Conservation (phyloP, 1,284 basidiomycete genomes). For the Schizophyllum amplum region DNA sequence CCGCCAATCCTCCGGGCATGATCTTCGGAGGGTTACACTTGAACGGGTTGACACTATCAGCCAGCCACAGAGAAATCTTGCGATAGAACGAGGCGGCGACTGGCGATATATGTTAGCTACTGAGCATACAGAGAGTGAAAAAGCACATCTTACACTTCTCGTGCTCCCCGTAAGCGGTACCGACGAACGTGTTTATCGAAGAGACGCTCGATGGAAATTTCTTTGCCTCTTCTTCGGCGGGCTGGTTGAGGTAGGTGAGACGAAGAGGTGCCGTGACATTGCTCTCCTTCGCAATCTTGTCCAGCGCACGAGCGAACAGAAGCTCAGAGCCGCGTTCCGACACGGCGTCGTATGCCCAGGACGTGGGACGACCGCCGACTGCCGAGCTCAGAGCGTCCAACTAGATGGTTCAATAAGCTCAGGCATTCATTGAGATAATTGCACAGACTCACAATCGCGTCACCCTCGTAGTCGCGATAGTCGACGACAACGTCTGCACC, state of each 20-base stretch:
- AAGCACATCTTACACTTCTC: conserved; percentile 20
- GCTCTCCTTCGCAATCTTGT: conserved; percentile 81
- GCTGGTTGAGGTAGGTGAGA: too few relatives aligned
- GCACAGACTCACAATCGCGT: not conserved
- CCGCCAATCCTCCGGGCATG: not conserved
- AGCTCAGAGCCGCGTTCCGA: not conserved
- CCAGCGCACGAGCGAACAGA: not conserved
- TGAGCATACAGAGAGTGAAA: not conserved
- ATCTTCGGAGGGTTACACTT: not conserved
- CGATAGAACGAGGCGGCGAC: conserved; percentile 1
- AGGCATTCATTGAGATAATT: not conserved
- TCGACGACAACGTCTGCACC: not conserved
- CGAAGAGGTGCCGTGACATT: conserved; percentile 47
- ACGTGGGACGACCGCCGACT: not conserved
- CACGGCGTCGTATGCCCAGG: not conserved
- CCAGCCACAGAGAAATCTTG: not conserved
- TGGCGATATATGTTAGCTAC: too few relatives aligned
- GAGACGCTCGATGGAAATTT: not conserved
- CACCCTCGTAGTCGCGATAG: not conserved
- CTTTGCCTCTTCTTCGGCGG: not conserved
- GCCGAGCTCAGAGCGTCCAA: not conserved
- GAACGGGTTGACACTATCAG: not conserved
- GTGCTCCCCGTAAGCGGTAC: not conserved
- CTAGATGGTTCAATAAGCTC: not conserved
- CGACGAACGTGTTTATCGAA: not conserved